Percentiles rank a stretch among this genome's conserved stretches.
These are phyloP conservation scores for Sporormia fimetaria DNA, from an alignment of 495 filamentous ascomycete genomes.

Conservation along the genomic window DNA sequence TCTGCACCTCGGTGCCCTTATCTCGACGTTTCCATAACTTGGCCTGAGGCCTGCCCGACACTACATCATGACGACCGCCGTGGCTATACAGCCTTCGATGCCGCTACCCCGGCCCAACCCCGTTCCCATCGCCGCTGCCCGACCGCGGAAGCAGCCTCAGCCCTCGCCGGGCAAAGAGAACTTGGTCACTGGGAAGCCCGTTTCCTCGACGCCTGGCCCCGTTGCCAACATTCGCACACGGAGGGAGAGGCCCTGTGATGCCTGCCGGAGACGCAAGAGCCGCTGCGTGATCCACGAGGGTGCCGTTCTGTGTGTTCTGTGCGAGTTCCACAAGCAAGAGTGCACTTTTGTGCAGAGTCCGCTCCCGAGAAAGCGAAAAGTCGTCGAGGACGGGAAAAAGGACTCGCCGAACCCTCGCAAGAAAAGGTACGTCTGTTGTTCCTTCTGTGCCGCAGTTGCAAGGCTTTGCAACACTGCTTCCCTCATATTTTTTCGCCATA, in stretches of 20 bases:
- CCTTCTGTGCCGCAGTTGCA: background rate
- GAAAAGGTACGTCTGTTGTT: slow-evolving; percentile 26
- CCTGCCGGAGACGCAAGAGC: slow-evolving; percentile 73
- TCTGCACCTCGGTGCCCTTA: slow-evolving; percentile 16
- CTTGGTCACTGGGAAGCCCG: slow-evolving; percentile 27
- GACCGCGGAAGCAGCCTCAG: slow-evolving; percentile 21
- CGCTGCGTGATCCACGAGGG: slow-evolving; percentile 89
- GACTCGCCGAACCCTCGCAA: slow-evolving; percentile 22
- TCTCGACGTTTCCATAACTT: slow-evolving; percentile 18
- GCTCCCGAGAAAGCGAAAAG: slow-evolving; percentile 42
- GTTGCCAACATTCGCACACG: slow-evolving; percentile 29
- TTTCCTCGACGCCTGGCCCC: slow-evolving; percentile 13
- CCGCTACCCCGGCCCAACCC: slow-evolving; percentile 30
- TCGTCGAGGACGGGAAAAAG: slow-evolving; percentile 26
- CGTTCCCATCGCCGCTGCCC: slow-evolving; percentile 27
- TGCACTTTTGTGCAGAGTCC: slow-evolving; percentile 40
- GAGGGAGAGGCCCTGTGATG: slow-evolving; percentile 42
- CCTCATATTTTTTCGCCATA: too few relatives aligned
- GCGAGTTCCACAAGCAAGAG: slow-evolving; percentile 40
- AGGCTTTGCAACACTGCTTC: too few relatives aligned
- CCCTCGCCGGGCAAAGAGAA: slow-evolving; percentile 30
- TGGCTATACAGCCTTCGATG: slow-evolving; percentile 31
- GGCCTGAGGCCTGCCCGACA: background rate
- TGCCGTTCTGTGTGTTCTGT: slow-evolving; percentile 55
- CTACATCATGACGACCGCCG: slow-evolving; percentile 27